Conservation (phyloP, 2,329 filamentous ascomycete genomes). For the Esteya vermicola region DNA sequence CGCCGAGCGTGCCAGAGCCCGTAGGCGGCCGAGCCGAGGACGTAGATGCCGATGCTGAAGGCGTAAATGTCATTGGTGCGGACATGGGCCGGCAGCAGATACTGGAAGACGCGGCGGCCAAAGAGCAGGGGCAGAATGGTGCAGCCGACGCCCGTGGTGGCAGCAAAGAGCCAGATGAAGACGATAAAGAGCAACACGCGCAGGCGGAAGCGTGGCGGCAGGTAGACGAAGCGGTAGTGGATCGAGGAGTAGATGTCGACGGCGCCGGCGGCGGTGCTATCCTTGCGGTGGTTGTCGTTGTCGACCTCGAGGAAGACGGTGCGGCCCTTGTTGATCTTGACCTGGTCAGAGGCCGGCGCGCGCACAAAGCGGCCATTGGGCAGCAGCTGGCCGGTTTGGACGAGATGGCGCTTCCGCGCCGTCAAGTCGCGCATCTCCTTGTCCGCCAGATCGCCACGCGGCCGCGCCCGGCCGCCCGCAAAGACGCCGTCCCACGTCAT, state of each 20-base stretch:
- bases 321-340: conserved; percentile 77
- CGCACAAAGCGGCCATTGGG: conserved; percentile 73
- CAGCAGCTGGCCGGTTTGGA: conserved; percentile 38
- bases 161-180: conserved; percentile 86
- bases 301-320: conserved; percentile 68
- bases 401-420: conserved; percentile 28
- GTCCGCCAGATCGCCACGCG: conserved; percentile 19
- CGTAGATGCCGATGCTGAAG: conserved; percentile 79
- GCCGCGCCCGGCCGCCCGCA: conserved; percentile 28
- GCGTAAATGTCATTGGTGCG: conserved; percentile 92
- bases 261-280: conserved; percentile 27
- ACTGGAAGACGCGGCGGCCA: conserved; percentile 64
- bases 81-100: conserved; percentile 55
- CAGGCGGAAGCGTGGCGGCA: conserved; percentile 71
- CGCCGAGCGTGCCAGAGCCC: conserved; percentile 34
- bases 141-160: conserved; percentile 67
- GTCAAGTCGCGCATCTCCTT: conserved; percentile 22
- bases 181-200: conserved; percentile 78
- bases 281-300: conserved; percentile 49
- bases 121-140: conserved; percentile 80
- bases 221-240: conserved; percentile 58
- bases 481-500: conserved; percentile 46
- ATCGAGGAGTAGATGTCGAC: conserved; percentile 42
- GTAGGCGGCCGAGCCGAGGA: conserved; percentile 57
- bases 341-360: conserved; percentile 87